Evolutionary conservation across 1,284 basidiomycete species (phyloP).

Genomic region (Rhodotorula sp.): DNA sequence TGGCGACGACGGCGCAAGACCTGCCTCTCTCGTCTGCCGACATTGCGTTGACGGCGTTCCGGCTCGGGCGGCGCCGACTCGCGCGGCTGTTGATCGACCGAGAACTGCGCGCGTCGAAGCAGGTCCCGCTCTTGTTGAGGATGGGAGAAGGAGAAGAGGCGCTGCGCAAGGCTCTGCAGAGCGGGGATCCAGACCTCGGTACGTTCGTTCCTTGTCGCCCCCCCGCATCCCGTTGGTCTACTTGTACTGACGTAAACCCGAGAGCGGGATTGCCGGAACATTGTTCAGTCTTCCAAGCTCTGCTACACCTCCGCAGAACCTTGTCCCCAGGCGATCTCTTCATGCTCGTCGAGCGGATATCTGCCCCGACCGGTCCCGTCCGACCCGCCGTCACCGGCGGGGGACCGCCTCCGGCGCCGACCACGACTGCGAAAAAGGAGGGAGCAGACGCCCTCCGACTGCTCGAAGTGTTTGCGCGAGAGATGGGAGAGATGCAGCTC

Average conservation of each 20-base stretch:
- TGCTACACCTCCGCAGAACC: conserved; percentile 77
- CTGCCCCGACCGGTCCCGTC: conserved; percentile 35
- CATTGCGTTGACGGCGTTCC: conserved; percentile 91
- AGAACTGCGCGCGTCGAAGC: conserved; percentile 83
- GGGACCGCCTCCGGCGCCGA: not conserved
- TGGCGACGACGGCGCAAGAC: not conserved
- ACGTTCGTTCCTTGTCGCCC: conserved; percentile 38
- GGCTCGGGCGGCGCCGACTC: conserved; percentile 75
- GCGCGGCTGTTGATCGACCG: conserved; percentile 90
- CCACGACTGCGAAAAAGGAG: not conserved
- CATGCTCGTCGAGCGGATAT: conserved; percentile 68
- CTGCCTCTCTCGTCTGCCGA: conserved; percentile 83
- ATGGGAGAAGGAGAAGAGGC: conserved; percentile 95
- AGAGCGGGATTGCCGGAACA: not conserved
- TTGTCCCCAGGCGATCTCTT: conserved; percentile 91
- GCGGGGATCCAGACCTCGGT: conserved; percentile 94
- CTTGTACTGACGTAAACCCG: too few species aligned
- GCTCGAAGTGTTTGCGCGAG: conserved; percentile 4
- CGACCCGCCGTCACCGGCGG: conserved; percentile 51
- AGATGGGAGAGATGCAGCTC: conserved; percentile 70
- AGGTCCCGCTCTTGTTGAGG: conserved; percentile 82
- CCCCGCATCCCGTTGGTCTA: not conserved
- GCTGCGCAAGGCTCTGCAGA: conserved; percentile 84
- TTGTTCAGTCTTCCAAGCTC: conserved; percentile 75
- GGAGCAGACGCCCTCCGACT: conserved; percentile 8